Conservation (phyloP, 345 rosid species). For the Bruguiera parviflora region DNA sequence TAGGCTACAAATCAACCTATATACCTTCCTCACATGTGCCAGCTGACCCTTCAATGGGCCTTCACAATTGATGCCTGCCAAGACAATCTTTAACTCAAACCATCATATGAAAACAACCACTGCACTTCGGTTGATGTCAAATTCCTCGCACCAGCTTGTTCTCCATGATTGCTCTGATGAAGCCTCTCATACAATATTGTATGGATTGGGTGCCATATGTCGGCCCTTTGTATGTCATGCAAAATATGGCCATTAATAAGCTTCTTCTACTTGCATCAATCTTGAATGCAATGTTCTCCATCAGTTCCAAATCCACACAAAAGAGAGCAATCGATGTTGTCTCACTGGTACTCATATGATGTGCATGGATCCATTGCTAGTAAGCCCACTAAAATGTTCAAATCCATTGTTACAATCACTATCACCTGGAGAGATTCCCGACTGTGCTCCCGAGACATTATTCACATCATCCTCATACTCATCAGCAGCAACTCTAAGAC, state of each 20-base stretch:
- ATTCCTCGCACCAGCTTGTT: neutral
- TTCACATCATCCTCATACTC: conserved; percentile 35
- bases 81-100: conserved; percentile 1
- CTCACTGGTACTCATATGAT: conserved; percentile 28
- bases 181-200: no score
- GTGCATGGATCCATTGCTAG: conserved; percentile 32
- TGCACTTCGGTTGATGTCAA: neutral
- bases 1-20: no score
- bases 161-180: neutral
- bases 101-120: neutral
- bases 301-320: conserved; percentile 12
- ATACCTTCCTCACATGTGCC: no score
- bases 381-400: conserved; percentile 12
- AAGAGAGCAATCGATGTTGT: conserved; percentile 13
- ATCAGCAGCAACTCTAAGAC: conserved; percentile 17
- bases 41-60: no score
- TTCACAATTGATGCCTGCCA: no score
- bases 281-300: conserved; percentile 19
- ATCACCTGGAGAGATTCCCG: conserved; percentile 8
- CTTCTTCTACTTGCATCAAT: neutral
- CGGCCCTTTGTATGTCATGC: no score
- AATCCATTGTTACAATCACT: conserved; percentile 6
- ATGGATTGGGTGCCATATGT: no score
- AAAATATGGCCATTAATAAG: neutral
- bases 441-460: conserved; percentile 17